A percentile compares a stretch with the other conserved stretches of the same genome.
phyloP scores from a whole-genome alignment of 352 stramenopile species.

The Phytophthora sojae region DNA sequence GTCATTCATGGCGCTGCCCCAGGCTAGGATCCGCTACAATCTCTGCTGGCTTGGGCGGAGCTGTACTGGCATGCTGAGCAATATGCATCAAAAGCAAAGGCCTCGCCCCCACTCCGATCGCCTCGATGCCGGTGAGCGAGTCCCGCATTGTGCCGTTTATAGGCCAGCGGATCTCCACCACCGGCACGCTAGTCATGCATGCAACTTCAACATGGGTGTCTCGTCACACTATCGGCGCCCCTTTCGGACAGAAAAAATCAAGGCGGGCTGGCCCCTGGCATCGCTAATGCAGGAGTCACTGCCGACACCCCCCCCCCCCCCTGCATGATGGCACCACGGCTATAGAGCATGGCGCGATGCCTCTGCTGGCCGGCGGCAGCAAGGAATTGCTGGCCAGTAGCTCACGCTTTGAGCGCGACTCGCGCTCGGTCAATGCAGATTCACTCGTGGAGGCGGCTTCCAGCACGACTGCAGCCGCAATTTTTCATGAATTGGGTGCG shows the following conservation, averaged over 20 bases:
- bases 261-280: background rate
- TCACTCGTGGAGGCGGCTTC: background rate
- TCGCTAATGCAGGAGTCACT: background rate
- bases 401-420: background rate
- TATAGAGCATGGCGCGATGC: background rate
- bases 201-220: constrained; percentile 7
- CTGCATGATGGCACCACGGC: background rate
- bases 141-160: background rate
- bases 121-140: background rate
- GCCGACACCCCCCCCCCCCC: too few relatives aligned
- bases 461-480: background rate
- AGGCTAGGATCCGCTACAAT: background rate
- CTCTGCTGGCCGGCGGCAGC: background rate
- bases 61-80: background rate
- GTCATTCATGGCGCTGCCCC: background rate
- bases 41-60: background rate
- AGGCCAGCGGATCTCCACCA: constrained; percentile 1
- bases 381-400: background rate
- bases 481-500: constrained; percentile 26
- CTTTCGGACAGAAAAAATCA: constrained; percentile 12
- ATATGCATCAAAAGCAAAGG: background rate
- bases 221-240: constrained; percentile 3
- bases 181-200: constrained; percentile 2
- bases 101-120: background rate
- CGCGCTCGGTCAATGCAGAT: background rate